Evolutionary conservation across 495 filamentous ascomycete species (phyloP).

Genomic region (Penicillium taxi): DNA sequence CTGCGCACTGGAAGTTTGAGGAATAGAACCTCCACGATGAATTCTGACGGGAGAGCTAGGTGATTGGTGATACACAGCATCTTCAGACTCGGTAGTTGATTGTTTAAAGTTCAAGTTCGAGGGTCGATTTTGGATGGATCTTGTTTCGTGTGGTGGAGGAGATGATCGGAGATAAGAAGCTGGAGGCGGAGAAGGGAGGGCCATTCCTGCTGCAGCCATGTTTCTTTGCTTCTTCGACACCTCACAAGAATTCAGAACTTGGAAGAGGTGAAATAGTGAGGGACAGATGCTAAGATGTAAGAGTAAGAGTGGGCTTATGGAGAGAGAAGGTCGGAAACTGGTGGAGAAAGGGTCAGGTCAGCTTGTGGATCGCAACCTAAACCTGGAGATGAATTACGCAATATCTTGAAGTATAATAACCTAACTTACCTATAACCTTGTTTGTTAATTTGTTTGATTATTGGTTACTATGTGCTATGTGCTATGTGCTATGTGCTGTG

Average conservation of each 20-base stretch:
- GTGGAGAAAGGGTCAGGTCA: no score
- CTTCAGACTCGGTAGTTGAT: slow-evolving; percentile 8
- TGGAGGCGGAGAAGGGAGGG: slow-evolving; percentile 34
- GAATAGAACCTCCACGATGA: slow-evolving; percentile 25
- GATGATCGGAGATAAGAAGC: slow-evolving; percentile 38
- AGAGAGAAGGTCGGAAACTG: no score
- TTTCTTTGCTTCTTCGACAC: background rate
- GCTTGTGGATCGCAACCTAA: no score
- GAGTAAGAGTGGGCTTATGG: slow-evolving; percentile 9
- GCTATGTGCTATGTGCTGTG: no score
- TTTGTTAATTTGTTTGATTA: no score
- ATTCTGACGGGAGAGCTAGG: slow-evolving; percentile 38
- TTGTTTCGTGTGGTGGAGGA: slow-evolving; percentile 24
- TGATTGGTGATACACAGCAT: slow-evolving; percentile 23
- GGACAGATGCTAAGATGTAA: background rate
- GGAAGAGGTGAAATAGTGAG: background rate
- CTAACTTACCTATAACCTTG: no score
- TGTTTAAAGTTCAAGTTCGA: slow-evolving; percentile 17
- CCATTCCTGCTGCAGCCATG: slow-evolving; percentile 34
- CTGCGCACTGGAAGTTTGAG: slow-evolving; percentile 25
- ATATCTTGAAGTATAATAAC: no score
- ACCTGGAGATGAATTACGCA: no score
- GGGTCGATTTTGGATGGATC: slow-evolving; percentile 13
- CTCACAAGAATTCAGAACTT: no score
- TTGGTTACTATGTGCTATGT: no score